Base-by-base conservation (phyloP, 1,284 basidiomycete genomes). In the Irpex sp. region DNA sequence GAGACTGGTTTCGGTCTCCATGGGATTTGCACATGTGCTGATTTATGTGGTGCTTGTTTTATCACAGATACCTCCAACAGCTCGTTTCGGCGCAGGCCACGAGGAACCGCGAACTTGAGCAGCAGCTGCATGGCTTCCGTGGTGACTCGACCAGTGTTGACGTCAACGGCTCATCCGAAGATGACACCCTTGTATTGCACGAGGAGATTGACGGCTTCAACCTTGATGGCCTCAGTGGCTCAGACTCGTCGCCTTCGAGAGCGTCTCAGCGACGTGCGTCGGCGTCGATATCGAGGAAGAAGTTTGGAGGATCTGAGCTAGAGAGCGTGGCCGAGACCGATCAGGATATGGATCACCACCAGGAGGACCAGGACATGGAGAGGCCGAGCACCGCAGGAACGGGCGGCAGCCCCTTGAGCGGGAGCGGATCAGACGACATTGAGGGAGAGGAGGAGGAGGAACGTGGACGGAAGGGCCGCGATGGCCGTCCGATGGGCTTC, bases 81-180 rank as follows among this genome's bases (percentile, higher is more conserved):
- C 85, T 94, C 61, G 90, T 94, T 9, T 83, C 84, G 7, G 86
- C 86, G 0, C 93, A 94, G 70, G 87, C 89, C 4, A 84, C 83
- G 57, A 80, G 92, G 4, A 92, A 92, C 72, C 77, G 88, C 51
- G 90, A 92, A 69, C 80, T 94, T 54, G 92, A 94, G 74, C 78
- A 58, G 57, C 61, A 62, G 37, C 37, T 62, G 17, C 61, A 62
- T 43, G 15, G 71, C 39, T 81, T 80, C 68, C 75, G 82, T 33
- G 72, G 71, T 21, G 19, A 50, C 13, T 73, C 64, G 9, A 31
- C 17, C 47, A 58, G 56, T 8, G 33, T n/a, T 21, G 49, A 21
- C 49, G 57, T 46, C 35, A 68, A 66, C 63, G 67, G 62, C 19
- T 13, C 63, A 37, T 50, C 36, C 3, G 65, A 62, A n/a, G 63